phyloP scores from a whole-genome alignment of 495 filamentous ascomycete species.

The Trichoderma parareesei region DNA sequence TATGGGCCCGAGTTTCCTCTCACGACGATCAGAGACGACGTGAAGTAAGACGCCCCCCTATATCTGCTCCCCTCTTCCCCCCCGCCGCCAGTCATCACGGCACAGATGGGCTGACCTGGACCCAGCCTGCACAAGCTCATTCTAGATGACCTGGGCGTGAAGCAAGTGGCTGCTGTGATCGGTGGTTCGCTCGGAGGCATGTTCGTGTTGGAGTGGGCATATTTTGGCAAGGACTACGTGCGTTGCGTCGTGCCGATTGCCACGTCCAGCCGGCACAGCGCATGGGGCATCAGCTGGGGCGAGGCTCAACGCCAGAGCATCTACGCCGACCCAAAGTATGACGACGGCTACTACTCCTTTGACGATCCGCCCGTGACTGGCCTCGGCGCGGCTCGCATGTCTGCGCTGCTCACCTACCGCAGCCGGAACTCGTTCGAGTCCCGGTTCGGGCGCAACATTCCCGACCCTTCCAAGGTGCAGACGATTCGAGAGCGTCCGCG shows the following conservation, averaged over 20 bases:
- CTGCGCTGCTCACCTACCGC: conserved; percentile 88
- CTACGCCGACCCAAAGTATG: conserved; percentile 96
- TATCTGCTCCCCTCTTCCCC: not conserved
- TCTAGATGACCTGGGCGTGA: conserved; percentile 81
- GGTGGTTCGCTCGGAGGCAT: conserved; percentile 99
- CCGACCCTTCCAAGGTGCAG: conserved; percentile 71
- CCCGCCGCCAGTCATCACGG: not conserved
- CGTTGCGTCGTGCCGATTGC: conserved; percentile 87
- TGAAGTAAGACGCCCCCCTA: conserved; percentile 53
- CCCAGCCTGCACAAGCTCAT: conserved; percentile 82
- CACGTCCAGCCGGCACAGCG: conserved; percentile 88
- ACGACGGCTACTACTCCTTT: conserved; percentile 88
- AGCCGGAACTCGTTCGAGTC: conserved; percentile 95
- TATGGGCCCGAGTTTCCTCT: conserved; percentile 96
- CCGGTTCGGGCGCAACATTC: conserved; percentile 86
- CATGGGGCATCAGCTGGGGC: conserved; percentile 99
- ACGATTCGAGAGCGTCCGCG: conserved; percentile 62
- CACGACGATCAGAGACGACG: conserved; percentile 91
- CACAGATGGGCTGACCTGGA: conserved; percentile 10
- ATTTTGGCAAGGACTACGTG: conserved; percentile 91
- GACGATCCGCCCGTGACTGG: conserved; percentile 76
- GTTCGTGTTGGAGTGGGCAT: conserved; percentile 94
- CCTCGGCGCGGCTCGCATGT: conserved; percentile 92
- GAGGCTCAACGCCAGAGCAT: conserved; percentile 97
- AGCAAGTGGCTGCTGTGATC: conserved; percentile 78